phyloP scores from a whole-genome alignment of 2,329 filamentous ascomycete genomes.

The Fusarium secorum region DNA sequence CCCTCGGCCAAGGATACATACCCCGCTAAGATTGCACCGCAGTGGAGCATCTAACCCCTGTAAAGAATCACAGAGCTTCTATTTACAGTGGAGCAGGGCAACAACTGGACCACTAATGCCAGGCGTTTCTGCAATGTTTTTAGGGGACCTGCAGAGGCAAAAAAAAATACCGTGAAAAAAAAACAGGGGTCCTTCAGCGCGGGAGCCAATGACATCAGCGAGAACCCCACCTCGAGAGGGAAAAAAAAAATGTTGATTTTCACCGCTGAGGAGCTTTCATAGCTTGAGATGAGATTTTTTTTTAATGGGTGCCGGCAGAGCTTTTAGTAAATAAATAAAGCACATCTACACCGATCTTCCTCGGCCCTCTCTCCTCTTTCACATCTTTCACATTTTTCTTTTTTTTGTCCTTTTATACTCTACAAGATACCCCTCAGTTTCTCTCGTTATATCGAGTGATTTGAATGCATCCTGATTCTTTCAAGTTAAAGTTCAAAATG shows the following conservation, averaged over 20 bases:
- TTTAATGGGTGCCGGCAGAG: slow-evolving; percentile 4
- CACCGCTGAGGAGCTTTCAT: slow-evolving; percentile 31
- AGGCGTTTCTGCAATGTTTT: slow-evolving; percentile 16
- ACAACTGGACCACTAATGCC: slow-evolving; percentile 28
- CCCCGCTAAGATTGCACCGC: slow-evolving; percentile 26
- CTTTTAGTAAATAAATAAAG: slow-evolving; percentile 26
- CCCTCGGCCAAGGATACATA: slow-evolving; percentile 24
- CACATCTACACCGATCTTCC: slow-evolving; percentile 11
- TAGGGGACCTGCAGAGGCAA: slow-evolving; percentile 24
- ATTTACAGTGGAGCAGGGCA: slow-evolving; percentile 25
- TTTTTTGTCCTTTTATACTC: background rate
- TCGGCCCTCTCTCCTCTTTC: background rate
- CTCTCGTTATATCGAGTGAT: slow-evolving; percentile 12
- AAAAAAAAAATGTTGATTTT: slow-evolving; percentile 39
- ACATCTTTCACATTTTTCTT: background rate
- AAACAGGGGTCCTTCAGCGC: slow-evolving; percentile 32
- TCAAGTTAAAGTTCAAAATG: slow-evolving; percentile 42
- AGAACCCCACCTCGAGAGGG: slow-evolving; percentile 35
- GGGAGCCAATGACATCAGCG: slow-evolving; percentile 43
- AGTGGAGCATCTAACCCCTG: slow-evolving; percentile 15
- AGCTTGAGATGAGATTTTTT: slow-evolving; percentile 11
- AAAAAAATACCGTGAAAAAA: slow-evolving; percentile 24
- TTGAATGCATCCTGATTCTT: slow-evolving; percentile 24
- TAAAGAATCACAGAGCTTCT: slow-evolving; percentile 22
- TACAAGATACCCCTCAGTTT: slow-evolving; percentile 21